Base-by-base conservation (phyloP, 495 filamentous ascomycete genomes). In the Trichoderma orchidacearum region DNA sequence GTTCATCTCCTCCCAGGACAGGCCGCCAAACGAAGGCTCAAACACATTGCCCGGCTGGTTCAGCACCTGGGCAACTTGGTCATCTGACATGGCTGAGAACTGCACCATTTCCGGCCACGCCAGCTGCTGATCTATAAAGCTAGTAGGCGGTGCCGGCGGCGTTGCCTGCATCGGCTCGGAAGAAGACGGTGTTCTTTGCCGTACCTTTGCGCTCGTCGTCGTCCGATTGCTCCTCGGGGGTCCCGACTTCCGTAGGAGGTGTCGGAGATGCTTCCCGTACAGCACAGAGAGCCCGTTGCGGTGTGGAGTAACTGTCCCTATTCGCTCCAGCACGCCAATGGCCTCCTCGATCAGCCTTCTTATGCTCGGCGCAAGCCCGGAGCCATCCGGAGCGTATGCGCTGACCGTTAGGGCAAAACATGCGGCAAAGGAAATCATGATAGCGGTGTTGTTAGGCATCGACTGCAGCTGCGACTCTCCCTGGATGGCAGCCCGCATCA, bases 371-470 rank as follows among this genome's bases (percentile, higher is more conserved):
- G 84, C 82, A 3, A 86, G 66, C 38, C 77, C 82, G 9, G 80
- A 82, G 58, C 77, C 76, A 28, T 72, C 74, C 5, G 75, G 69
- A 11, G 79, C 75, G 53, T 81, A 76, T 1, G 79, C 73, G 59
- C 81, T 82, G 7, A 87, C 76, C 31, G 78, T 78, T 21, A 88
- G 71, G 1, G 84, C 83, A 50, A 85, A 84, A 61, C 84, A 86
- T 17, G 85, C 85, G 1, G 84, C 84, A 55, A 85, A 88, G 4
- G 84, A 85, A 23, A 87, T 86, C 85, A 86, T 87, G 60, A 86
- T 87, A 35, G 83, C 81, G 0, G 85, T 86, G 58, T 88, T 87
- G 69, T 87, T 88, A 3, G 85, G 85, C 84, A 88, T 86, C 9
- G 84, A 86, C 34, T 83, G 81, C 3, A 88, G 74, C 58, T 82